Evolutionary conservation across 1,284 basidiomycete species (phyloP).

Genomic region (Coniophora puteana): DNA sequence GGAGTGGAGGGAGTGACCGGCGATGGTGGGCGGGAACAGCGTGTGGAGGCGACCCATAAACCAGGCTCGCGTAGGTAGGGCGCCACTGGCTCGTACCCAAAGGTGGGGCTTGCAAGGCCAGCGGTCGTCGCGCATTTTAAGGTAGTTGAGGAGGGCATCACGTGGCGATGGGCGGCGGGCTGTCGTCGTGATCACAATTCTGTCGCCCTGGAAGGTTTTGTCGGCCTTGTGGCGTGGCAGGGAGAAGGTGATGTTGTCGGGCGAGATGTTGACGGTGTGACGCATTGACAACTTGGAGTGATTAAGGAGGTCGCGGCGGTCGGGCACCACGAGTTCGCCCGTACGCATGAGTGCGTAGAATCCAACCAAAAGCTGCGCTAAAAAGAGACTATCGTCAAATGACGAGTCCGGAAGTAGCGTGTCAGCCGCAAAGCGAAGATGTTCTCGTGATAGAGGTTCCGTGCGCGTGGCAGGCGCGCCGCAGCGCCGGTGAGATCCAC

Average conservation of each 20-base stretch:
- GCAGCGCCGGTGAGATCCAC: conserved; percentile 14
- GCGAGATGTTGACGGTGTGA: conserved; percentile 4
- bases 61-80: conserved; percentile 23
- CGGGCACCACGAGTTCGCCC: conserved; percentile 25
- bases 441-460: conserved; percentile 6
- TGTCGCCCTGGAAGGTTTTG: no score
- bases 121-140: no score
- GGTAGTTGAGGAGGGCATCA: no score
- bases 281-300: conserved; percentile 12
- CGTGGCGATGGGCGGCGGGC: no score
- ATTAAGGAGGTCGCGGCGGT: conserved; percentile 10
- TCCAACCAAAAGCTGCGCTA: no score
- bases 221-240: no score
- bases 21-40: conserved; percentile 13
- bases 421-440: no score
- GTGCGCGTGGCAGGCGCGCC: conserved; percentile 6
- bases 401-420: no score
- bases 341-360: conserved; percentile 24
- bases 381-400: no score
- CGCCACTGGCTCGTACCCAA: conserved; percentile 8
- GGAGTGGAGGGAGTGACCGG: conserved; percentile 27
- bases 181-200: no score
- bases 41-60: conserved; percentile 13
- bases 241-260: not conserved
- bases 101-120: no score